Evolutionary conservation across 2,329 filamentous ascomycete genomes (phyloP).

Genomic region (Magnaporthiopsis poae): DNA sequence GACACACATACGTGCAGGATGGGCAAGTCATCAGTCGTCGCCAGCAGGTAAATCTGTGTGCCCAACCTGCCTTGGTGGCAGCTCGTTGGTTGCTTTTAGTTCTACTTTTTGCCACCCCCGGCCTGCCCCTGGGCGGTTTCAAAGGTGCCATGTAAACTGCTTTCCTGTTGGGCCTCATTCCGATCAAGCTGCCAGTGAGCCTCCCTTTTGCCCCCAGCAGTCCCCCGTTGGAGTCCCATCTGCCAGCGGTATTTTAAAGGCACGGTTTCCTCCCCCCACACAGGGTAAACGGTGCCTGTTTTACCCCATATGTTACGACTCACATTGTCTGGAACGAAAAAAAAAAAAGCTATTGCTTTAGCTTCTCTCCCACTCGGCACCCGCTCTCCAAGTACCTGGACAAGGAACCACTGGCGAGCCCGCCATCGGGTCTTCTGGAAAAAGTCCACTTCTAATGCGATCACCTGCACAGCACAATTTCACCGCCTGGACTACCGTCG

Average conservation of each 20-base stretch:
- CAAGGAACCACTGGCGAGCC: slow-evolving; percentile 9
- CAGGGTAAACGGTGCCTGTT: slow-evolving; percentile 6
- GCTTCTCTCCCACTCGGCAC: slow-evolving; percentile 1
- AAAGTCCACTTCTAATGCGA: slow-evolving; percentile 10
- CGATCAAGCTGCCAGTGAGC: background rate
- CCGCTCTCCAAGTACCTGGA: slow-evolving; percentile 6
- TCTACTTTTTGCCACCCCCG: background rate
- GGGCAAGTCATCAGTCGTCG: background rate
- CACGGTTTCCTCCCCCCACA: background rate
- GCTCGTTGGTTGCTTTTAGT: background rate
- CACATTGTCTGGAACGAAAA: slow-evolving; percentile 6
- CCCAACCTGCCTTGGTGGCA: background rate
- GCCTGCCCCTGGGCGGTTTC: background rate
- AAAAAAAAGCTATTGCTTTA: slow-evolving; percentile 3
- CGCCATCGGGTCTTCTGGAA: slow-evolving; percentile 1
- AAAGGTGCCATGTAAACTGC: background rate
- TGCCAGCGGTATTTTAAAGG: background rate
- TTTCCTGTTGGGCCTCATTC: background rate
- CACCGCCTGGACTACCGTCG: slow-evolving; percentile 2
- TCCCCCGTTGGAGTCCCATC: background rate
- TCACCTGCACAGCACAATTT: slow-evolving; percentile 8
- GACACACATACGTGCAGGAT: background rate
- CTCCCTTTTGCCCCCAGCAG: background rate
- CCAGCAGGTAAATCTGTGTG: background rate
- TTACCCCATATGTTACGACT: slow-evolving; percentile 2